Evolutionary conservation across 345 rosid genomes (phyloP), one percentile per base, ranked within the genome.

Genomic region (Boechera divaricarpa): DNA sequence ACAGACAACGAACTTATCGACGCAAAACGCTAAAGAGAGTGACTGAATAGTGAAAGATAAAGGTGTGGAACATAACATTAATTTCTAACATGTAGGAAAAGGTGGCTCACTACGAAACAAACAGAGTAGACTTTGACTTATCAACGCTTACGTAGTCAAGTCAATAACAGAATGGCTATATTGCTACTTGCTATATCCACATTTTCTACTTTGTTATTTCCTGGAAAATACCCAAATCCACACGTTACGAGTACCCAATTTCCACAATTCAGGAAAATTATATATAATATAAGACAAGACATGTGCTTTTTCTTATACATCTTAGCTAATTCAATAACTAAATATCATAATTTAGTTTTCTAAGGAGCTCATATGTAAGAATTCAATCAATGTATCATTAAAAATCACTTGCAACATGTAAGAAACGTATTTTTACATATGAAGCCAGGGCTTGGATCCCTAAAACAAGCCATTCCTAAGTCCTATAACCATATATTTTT

Each of bases 51-150:
- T 38, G 16, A n/a, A 6, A 35, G 10, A 4, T 29, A 12, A 75
- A 28, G 13, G 29, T 42, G 71, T 70, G 75, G 44, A 61, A 26
- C 76, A 53, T 32, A 44, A n/a, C 73, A 13, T 33, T 18, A 18
- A 4, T 47, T 47, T 72, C 52, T 33, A 73, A 67, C 69, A 45
- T 79, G 70, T 18, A 36, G 69, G 45, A 66, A 69, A 53, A 1
- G 63, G 63, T 66, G 81, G 59, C 71, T 45, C 68, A 41, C 31
- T 24, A 9, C 58, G 74, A 74, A 51, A 58, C 77, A 70, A 74
- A 36, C 45, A 8, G 29, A 21, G 74, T 26, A 42, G 78, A 79
- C 82, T 67, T 66, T 60, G 78, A 79, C 82, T 60, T 73, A 42
- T 67, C 74, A 41, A 67, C 65, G 52, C 4, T 10, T n/a, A n/a